Evolutionary conservation across 2,329 filamentous ascomycete species (phyloP).

Genomic region (Lachnellula occidentalis): DNA sequence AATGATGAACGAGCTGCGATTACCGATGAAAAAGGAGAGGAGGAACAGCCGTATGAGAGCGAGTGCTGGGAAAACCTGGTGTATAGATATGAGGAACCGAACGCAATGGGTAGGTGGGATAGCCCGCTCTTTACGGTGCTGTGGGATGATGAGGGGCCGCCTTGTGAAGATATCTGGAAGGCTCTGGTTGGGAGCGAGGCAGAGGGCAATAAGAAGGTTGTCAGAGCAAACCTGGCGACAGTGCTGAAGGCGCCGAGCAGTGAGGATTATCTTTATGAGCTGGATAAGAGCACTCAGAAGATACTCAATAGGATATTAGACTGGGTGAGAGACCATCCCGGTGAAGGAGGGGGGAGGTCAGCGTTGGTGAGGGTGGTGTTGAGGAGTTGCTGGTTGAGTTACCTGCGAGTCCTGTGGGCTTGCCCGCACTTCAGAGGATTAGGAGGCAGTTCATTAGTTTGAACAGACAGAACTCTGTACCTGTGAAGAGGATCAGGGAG

Average conservation of each 20-base stretch:
- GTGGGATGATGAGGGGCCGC: constrained; percentile 66
- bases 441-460: constrained; percentile 71
- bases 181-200: constrained; percentile 54
- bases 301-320: constrained; percentile 66
- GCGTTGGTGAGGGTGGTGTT: constrained; percentile 20
- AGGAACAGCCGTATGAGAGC: constrained; percentile 29
- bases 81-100: constrained; percentile 81
- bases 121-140: constrained; percentile 74
- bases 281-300: constrained; percentile 74
- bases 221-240: constrained; percentile 72
- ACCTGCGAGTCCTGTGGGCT: constrained; percentile 58
- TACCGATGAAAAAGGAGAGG: constrained; percentile 24
- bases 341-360: constrained; percentile 56
- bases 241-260: constrained; percentile 58
- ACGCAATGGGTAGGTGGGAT: constrained; percentile 80
- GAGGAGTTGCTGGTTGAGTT: constrained; percentile 57
- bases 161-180: constrained; percentile 70
- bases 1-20: constrained; percentile 51
- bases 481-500: constrained; percentile 51
- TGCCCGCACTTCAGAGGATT: constrained; percentile 73
- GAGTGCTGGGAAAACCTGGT: constrained; percentile 32
- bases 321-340: constrained; percentile 58
- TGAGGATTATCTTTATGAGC: constrained; percentile 70
- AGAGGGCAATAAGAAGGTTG: constrained; percentile 54
- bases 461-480: constrained; percentile 62